phyloP scores from a whole-genome alignment of 2,329 filamentous ascomycete species.

The Delphinella strobiligena region DNA sequence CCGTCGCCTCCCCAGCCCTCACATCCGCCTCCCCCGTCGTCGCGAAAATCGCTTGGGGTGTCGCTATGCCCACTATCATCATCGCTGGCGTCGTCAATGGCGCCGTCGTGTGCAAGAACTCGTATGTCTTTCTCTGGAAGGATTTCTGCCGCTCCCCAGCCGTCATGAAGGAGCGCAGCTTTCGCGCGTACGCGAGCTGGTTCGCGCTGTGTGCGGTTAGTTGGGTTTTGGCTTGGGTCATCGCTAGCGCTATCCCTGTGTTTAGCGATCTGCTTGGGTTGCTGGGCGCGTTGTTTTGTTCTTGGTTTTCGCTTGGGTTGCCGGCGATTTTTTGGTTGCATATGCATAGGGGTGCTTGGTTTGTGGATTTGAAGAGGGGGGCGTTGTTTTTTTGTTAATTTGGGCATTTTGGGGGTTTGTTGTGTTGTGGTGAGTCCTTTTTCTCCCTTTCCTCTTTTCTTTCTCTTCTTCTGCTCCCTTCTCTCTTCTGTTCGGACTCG shows the following conservation, averaged over 20 bases:
- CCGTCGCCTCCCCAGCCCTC: slow-evolving; percentile 54
- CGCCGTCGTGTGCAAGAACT: slow-evolving; percentile 53
- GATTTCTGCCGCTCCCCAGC: slow-evolving; percentile 31
- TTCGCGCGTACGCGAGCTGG: slow-evolving; percentile 43
- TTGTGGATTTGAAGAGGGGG: slow-evolving; percentile 30
- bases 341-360: slow-evolving; percentile 27
- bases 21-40: slow-evolving; percentile 44
- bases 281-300: slow-evolving; percentile 48
- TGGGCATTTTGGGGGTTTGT: slow-evolving; percentile 22
- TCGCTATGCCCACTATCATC: slow-evolving; percentile 59
- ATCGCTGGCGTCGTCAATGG: slow-evolving; percentile 61
- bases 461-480: not conserved
- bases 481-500: no score
- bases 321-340: slow-evolving; percentile 10
- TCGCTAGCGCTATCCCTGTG: slow-evolving; percentile 57
- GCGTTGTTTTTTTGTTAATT: slow-evolving; percentile 30
- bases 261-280: slow-evolving; percentile 57
- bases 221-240: slow-evolving; percentile 54
- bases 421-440: slow-evolving; percentile 5
- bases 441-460: not conserved
- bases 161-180: slow-evolving; percentile 22
- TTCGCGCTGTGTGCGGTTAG: slow-evolving; percentile 40
- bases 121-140: slow-evolving; percentile 52
- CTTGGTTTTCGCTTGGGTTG: slow-evolving; percentile 44
- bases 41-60: slow-evolving; percentile 55